phyloP scores from a whole-genome alignment of 2,329 filamentous ascomycete genomes.

The Beauveria australis region DNA sequence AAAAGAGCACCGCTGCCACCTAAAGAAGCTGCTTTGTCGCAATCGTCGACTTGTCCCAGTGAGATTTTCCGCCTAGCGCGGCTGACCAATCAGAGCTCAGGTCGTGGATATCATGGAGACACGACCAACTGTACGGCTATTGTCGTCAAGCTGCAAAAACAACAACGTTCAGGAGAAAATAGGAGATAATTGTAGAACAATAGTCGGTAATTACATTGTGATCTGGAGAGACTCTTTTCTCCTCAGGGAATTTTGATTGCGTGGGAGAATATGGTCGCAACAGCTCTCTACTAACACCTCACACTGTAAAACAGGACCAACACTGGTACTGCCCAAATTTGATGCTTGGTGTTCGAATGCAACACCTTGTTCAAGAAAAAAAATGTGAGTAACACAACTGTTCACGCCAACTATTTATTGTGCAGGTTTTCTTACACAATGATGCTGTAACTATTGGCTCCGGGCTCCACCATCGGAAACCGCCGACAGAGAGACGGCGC shows the following conservation, averaged over 20 bases:
- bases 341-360: too few species aligned
- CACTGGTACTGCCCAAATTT: too few species aligned
- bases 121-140: too few species aligned
- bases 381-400: too few species aligned
- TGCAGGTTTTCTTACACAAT: neutral
- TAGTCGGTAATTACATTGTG: too few species aligned
- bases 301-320: too few species aligned
- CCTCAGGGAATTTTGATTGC: too few species aligned
- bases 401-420: neutral
- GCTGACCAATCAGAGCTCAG: neutral
- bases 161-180: neutral
- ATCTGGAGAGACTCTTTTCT: too few species aligned
- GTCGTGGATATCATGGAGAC: neutral
- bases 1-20: conserved; percentile 11
- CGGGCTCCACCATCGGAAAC: conserved; percentile 4
- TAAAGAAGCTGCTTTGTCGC: neutral
- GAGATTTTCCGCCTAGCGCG: conserved; percentile 7
- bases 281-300: too few species aligned
- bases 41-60: neutral
- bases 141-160: neutral
- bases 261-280: too few species aligned
- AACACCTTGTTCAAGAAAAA: too few species aligned
- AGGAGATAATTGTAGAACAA: too few species aligned
- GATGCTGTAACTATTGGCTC: neutral
- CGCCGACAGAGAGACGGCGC: neutral